phyloP scores from a whole-genome alignment of 1,139 yeast species.

The Geotrichum klebahnii region DNA sequence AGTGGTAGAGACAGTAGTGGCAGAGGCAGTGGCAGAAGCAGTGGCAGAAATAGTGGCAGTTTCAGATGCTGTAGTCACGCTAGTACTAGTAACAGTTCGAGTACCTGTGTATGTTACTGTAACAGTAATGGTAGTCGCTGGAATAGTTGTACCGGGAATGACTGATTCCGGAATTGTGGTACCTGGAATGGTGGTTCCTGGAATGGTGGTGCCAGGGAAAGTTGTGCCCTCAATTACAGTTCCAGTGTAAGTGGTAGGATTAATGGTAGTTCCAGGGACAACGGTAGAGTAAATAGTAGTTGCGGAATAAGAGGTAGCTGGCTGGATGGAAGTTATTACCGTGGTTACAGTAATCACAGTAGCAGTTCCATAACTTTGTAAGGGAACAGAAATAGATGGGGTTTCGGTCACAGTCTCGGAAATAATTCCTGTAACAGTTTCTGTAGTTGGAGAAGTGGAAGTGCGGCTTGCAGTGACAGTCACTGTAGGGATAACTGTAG shows the following conservation, averaged over 20 bases:
- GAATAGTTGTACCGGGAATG: conserved; percentile 17
- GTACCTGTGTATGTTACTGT: conserved; percentile 21
- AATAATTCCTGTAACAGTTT: background rate
- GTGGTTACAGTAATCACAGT: conserved; percentile 9
- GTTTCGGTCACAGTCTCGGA: conserved; percentile 13
- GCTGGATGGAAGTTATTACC: conserved; percentile 5
- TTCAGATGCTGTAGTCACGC: too few relatives aligned
- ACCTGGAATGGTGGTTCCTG: conserved; percentile 25
- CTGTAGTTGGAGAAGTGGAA: background rate
- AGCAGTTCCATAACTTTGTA: background rate
- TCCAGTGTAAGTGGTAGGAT: conserved; percentile 15
- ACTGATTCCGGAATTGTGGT: conserved; percentile 16
- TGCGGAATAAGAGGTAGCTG: conserved; percentile 6
- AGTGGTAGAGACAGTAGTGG: background rate
- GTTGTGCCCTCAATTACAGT: conserved; percentile 21
- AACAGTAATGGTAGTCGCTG: conserved; percentile 22
- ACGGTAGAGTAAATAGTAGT: conserved; percentile 11
- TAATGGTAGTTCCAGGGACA: conserved; percentile 9
- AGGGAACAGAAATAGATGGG: background rate
- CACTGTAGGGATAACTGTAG: conserved; percentile 21
- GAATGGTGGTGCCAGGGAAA: conserved; percentile 23
- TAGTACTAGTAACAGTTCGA: background rate
- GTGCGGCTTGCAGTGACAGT: conserved; percentile 18
- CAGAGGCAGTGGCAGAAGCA: background rate
- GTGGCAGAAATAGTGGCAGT: background rate